Base-by-base conservation (phyloP, 805 yeast genomes). In the Sugiyamaella valdiviana region DNA sequence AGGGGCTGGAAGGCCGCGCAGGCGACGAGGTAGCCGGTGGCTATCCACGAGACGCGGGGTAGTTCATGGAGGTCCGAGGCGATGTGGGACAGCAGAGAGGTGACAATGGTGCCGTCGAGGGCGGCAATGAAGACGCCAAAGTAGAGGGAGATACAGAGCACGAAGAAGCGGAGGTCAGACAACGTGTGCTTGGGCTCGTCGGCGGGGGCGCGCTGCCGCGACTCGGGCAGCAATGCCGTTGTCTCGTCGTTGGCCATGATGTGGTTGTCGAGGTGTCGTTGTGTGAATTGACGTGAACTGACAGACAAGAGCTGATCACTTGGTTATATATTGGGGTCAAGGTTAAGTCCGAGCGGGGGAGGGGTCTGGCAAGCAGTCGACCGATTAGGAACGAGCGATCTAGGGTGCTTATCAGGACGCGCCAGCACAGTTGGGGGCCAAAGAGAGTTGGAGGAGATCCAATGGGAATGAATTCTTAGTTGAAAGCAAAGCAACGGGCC, bases 1-100 rank as follows among this genome's bases (percentile, higher is more conserved):
- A 85, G 61, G 0, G 88, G 90, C 64, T 83, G 90, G 62, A 83
- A 82, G 1, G 85, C 85, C 2, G 86, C 77, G 51, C 78, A 79
- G 1, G 90, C 81, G 23, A 85, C 65, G 26, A 85, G 67, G 47
- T 82, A 80, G 0, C 85, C 76, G 0, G 89, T 79, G 2, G 89
- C 88, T 2, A 84, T 82, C 90, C 91, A 84, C 2, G 80, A 66
- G 5, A 78, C 66, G 12, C 72, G 59, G 15, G 73, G 70, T 37
- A 80, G 68, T 41, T 76, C 78, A 41, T 77, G 64, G 60, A 82
- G 71, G 20, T 79, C 79, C 5, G 80, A 72, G 17, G 85, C 84
- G 39, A 82, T 81, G 23, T 74, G 71, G 37, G 77, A 73, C 60
- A 81, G 66, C 12, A 80, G 71, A 2, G 83, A 77, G 4, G 85